Evolutionary conservation across 176 grass and related monocot species (phyloP), one percentile per base, ranked within the genome.

Genomic region (Rhynchospora breviuscula): DNA sequence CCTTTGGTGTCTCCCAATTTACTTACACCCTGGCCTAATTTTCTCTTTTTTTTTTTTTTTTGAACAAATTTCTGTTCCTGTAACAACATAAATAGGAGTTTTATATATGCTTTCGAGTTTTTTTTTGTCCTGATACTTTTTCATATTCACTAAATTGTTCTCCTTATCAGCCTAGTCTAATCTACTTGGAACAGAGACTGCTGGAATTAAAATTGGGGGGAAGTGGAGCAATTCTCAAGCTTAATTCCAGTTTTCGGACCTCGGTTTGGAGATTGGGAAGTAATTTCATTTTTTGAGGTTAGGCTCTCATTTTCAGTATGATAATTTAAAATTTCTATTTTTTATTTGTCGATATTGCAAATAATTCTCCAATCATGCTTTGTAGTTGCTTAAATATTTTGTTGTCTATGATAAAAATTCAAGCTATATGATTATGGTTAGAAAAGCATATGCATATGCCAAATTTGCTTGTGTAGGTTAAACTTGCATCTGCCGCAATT

Each of bases 301-400:
- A 82, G 80, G 68, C 53, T 82, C 22, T 49, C 58, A 82, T 26
- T 51, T 22, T 26, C 51, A 14, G 40, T 62, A 35, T 61, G 17
- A 22, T 80, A 56, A 80, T 80, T 19, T 25, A 81, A 10, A 15
- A 81, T 81, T 81, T 81, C 26, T 64, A 81, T 1, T 81, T 75
- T 75, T 29, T 35, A 69, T 69, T 11, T 46, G 67, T 71, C 67
- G 45, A 46, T 47, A 45, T 47, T 46, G 6, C 14, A 78, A 54
- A 56, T 17, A 8, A 44, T 15, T 19, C 7, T 69, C 7, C 8
- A 46, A 77, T 31, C 22, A 77, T 56, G 72, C 72, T 35, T 57
- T 57, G 1, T 57, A 78, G 73, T 33, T 57, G 29, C 51, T 31
- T 56, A 77, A 56, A 25, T 26, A 52, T 7, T 65, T 81, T 51